A percentile compares a stretch with the other conserved stretches of the same genome.
Evolutionary conservation across 169 alveolate species (phyloP).

Genomic region (Plasmodium coatneyi): DNA sequence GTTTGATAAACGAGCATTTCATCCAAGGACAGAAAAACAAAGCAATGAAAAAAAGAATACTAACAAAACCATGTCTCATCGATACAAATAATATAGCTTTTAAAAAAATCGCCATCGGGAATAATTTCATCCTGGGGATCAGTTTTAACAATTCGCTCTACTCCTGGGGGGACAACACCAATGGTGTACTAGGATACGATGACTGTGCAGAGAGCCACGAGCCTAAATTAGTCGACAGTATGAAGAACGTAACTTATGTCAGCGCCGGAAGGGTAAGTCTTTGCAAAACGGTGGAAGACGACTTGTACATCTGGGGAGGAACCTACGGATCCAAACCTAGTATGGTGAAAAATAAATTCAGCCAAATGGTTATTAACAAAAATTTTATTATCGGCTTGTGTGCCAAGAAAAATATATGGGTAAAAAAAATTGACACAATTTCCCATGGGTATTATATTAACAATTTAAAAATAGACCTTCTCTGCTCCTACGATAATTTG

Average conservation of each 20-base stretch:
- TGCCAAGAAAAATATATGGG: conserved; percentile 44
- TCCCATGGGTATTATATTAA: conserved; percentile 64
- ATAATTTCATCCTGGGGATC: conserved; percentile 24
- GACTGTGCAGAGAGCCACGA: conserved; percentile 9
- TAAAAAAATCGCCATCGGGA: conserved; percentile 52
- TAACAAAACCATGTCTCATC: conserved; percentile 30
- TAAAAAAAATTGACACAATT: conserved; percentile 25
- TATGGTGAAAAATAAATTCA: conserved; percentile 58
- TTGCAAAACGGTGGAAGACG: conserved; percentile 46
- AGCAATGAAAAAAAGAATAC: conserved; percentile 7
- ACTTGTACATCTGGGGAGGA: conserved; percentile 64
- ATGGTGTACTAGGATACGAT: conserved; percentile 31
- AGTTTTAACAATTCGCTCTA: conserved; percentile 33
- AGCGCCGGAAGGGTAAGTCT: conserved; percentile 68
- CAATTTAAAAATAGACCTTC: conserved; percentile 25
- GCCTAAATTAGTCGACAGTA: conserved; percentile 25
- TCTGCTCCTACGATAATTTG: conserved; percentile 52
- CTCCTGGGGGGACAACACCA: conserved; percentile 54
- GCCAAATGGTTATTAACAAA: conserved; percentile 23
- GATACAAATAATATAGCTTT: conserved; percentile 68
- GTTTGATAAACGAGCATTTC: conserved; percentile 56
- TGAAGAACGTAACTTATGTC: conserved; percentile 8
- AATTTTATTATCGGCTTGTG: conserved; percentile 61
- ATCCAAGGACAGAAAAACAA: conserved; percentile 12
- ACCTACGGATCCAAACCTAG: conserved; percentile 49